These are phyloP conservation scores for Microsporum canis DNA, from an alignment of 2,329 filamentous ascomycete genomes.

Conservation along the genomic window DNA sequence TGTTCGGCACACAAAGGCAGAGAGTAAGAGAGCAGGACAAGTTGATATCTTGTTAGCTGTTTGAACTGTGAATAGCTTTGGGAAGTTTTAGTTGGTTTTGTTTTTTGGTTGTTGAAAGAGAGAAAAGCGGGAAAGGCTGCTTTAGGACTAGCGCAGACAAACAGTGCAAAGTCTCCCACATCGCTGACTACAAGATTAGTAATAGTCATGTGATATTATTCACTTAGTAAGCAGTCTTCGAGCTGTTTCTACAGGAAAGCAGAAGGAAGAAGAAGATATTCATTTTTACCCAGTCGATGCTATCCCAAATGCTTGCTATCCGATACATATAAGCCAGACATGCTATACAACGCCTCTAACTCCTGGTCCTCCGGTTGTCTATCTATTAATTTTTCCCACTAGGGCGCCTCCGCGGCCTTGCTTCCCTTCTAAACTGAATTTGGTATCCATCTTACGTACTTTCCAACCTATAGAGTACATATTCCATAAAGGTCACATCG, in stretches of 20 bases:
- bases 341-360: not conserved
- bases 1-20: not conserved
- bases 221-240: too few species aligned
- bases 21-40: not conserved
- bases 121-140: not conserved
- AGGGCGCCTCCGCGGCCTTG: not conserved
- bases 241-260: too few species aligned
- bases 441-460: too few species aligned
- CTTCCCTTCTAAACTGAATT: too few species aligned
- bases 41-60: not conserved
- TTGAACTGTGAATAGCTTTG: not conserved
- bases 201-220: not conserved
- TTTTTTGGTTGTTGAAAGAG: not conserved
- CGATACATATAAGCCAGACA: not conserved
- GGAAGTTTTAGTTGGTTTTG: not conserved
- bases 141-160: not conserved
- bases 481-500: slow-evolving; percentile 9
- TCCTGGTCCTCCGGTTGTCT: not conserved
- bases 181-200: not conserved
- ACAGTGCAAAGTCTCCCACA: not conserved
- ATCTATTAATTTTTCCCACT: not conserved
- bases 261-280: too few species aligned
- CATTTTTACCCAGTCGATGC: not conserved
- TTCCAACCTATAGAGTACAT: not conserved
- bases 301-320: not conserved